Evolutionary conservation across 2,329 filamentous ascomycete genomes (phyloP).

Genomic region (Ramularia endophylla): DNA sequence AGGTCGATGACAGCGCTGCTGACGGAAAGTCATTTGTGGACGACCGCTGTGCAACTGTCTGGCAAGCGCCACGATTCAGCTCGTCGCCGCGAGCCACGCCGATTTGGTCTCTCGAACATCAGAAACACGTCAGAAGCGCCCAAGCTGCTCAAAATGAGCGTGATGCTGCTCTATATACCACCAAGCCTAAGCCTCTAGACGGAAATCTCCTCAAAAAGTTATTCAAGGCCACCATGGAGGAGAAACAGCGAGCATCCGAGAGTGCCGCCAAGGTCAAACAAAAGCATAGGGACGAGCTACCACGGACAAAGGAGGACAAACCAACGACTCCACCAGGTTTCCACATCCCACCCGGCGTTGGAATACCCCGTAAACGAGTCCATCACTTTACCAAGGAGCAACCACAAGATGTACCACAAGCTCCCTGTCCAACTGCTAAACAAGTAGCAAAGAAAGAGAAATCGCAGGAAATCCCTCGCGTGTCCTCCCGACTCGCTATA

Average conservation of each 20-base stretch:
- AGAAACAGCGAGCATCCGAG: slow-evolving; percentile 13
- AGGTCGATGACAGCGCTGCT: background rate
- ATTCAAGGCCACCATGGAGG: slow-evolving; percentile 18
- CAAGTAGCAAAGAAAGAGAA: too few species aligned
- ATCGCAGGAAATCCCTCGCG: too few species aligned
- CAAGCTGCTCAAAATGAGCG: background rate
- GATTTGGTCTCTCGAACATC: background rate
- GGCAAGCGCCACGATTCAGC: slow-evolving; percentile 5
- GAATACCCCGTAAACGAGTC: too few species aligned
- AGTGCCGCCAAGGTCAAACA: background rate
- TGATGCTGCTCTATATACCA: background rate
- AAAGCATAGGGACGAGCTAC: background rate
- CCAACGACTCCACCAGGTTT: background rate
- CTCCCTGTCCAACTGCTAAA: too few species aligned
- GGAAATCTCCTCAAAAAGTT: slow-evolving; percentile 14
- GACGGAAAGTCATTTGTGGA: slow-evolving; percentile 22
- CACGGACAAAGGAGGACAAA: background rate
- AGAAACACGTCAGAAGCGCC: too few species aligned
- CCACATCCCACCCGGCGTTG: slow-evolving; percentile 1
- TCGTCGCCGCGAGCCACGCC: too few species aligned
- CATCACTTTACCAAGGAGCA: background rate
- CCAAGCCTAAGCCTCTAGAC: slow-evolving; percentile 10
- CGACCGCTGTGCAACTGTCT: slow-evolving; percentile 22
- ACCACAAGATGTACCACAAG: background rate
- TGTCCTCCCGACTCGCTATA: too few species aligned